Evolutionary conservation across 345 rosid species (phyloP), one percentile per base, ranked within the genome.

Genomic region (Eucalyptus microcorys): DNA sequence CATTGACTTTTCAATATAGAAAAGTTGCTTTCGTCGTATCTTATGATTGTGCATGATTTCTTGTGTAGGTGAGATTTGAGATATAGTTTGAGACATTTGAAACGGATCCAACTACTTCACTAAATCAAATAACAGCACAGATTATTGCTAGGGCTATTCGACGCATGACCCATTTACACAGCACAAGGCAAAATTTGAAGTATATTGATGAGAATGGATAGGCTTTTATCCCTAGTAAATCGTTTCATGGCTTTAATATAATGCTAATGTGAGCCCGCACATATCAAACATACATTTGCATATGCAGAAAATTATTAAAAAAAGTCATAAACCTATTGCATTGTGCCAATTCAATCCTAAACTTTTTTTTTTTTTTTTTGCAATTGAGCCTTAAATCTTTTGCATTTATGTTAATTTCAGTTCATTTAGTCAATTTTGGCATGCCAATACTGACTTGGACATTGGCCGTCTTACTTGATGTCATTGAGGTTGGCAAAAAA

Each of bases 391-490:
- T 1, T 52, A 52, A 52, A 8, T 2, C 5, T 52, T 52, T 52
- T 52, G 4, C 0, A 52, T 52, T 52, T 52, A 3, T 52, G 0
- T 52, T 52, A 52, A 8, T 52, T 37, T 52, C 2, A 21, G 0
- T 52, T 4, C 0, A 52, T 52, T 52, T 52, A 52, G 10, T 4
- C 26, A 52, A 52, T 52, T 52, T 52, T 52, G 26, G 10, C 57
- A 0, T 0, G 6, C 0, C 10, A 52, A 52, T 52, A 21, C 57
- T 52, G 0, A 52, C 26, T 52, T 52, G 57, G 10, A 52, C 26
- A 8, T 52, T 0, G 0, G 1, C 10, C 5, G 0, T 52, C 5
- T 52, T 52, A 21, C 5, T 0, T 52, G 57, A 52, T 52, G 26
- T 1, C 10, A 21, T 52, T 52, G 4, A 52, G 26, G 10, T 52